Evolutionary conservation across 441 rosid genomes (phyloP), one percentile per base, ranked within the genome.

Genomic region (Kokia cookei): DNA sequence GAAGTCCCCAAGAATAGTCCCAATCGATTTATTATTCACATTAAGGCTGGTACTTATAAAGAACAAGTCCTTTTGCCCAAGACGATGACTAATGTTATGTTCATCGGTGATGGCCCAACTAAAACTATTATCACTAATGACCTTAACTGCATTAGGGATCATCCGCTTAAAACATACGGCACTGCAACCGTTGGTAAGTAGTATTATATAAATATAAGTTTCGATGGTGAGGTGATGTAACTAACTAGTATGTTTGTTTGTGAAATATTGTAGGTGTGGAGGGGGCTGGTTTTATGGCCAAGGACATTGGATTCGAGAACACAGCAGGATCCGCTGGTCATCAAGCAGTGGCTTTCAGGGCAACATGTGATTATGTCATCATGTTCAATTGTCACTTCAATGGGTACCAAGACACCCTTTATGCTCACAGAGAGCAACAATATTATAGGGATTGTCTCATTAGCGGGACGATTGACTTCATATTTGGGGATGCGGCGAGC

Each of bases 221-320:
- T 29, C 3, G 1, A 4, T 29, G 32, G 32, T 29, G 32, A 29
- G 0, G 32, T 29, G 4, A 3, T 4, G 32, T 29, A 0, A 29
- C 1, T 29, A 29, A 29, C 32, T 29, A 29, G 32, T 29, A 29
- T 29, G 32, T 3, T 3, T 29, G 4, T 29, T 29, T 29, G 4
- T 55, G 22, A 19, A 7, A 19, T 55, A 22, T 19, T 55, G 26
- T 55, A 55, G 60, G 13, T 55, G 12, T 22, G 9, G 2, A 7
- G 0, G 60, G 60, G 22, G 1, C 5, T 1, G 3, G 3, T 17
- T 55, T 55, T 87, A 83, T 89, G 17, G 97, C 97, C 4, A 91
- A 86, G 84, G 84, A 85, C 81, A 91, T 94, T 55, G 88, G 90
- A 66, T 85, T 94, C n/a, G 93, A 89, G 82, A 94, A 94, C 87